A percentile compares a stretch with the other conserved stretches of the same genome.
These are phyloP conservation scores for Cytospora schulzeri DNA, from an alignment of 2,329 filamentous ascomycete genomes.

Conservation along the genomic window DNA sequence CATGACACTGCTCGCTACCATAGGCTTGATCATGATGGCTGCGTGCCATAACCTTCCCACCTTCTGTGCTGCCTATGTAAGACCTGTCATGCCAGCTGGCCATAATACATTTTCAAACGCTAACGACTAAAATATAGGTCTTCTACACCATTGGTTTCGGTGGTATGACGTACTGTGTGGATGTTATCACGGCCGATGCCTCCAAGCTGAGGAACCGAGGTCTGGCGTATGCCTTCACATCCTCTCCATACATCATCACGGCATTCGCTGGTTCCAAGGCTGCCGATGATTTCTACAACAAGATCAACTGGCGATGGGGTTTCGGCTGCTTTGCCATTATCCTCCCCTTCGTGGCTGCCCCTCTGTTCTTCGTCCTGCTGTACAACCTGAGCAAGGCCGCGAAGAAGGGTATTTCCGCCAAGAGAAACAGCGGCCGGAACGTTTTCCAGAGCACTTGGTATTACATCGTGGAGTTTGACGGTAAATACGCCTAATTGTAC, in stretches of 20 bases:
- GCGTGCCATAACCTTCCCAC: slow-evolving; percentile 54
- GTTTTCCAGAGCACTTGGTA: slow-evolving; percentile 49
- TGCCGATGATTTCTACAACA: slow-evolving; percentile 51
- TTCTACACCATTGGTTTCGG: slow-evolving; percentile 64
- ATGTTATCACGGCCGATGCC: slow-evolving; percentile 66
- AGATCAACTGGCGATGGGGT: slow-evolving; percentile 63
- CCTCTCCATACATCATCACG: slow-evolving; percentile 64
- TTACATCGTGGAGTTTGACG: slow-evolving; percentile 61
- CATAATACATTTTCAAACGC: not conserved
- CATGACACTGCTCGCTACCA: slow-evolving; percentile 45
- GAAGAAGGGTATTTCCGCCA: slow-evolving; percentile 45
- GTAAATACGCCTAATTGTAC: slow-evolving; percentile 31
- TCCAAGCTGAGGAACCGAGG: slow-evolving; percentile 65
- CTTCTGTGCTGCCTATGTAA: slow-evolving; percentile 45
- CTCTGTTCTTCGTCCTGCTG: slow-evolving; percentile 58
- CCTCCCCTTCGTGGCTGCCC: slow-evolving; percentile 57
- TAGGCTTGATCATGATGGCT: slow-evolving; percentile 62
- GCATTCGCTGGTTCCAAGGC: slow-evolving; percentile 62
- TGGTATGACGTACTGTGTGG: slow-evolving; percentile 61
- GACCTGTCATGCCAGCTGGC: no score
- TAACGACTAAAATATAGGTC: slow-evolving; percentile 45
- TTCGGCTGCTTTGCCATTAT: slow-evolving; percentile 64
- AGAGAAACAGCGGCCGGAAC: slow-evolving; percentile 47
- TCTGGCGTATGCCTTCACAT: slow-evolving; percentile 62
- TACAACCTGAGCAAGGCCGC: slow-evolving; percentile 61